A percentile compares a stretch with the other conserved stretches of the same genome.
These are phyloP conservation scores for Endoconidiophora laricicola DNA, from an alignment of 2,329 filamentous ascomycete genomes.

Conservation along the genomic window DNA sequence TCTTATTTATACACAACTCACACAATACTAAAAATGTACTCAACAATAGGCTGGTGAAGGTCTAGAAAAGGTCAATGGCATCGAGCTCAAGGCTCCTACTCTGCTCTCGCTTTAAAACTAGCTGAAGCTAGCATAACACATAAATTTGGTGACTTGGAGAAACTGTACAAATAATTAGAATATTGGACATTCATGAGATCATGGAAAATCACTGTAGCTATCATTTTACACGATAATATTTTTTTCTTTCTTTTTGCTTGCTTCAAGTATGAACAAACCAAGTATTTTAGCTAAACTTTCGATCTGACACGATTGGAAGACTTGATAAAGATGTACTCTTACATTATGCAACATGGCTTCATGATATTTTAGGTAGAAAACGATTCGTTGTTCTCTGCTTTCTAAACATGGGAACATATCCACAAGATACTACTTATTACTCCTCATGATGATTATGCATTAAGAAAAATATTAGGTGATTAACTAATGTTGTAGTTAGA, in stretches of 20 bases:
- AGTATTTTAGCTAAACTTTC: no score
- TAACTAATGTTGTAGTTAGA: no score
- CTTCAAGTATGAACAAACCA: neutral
- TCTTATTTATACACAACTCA: conserved; percentile 14
- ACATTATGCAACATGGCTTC: no score
- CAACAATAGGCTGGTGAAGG: conserved; percentile 41
- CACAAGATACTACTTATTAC: no score
- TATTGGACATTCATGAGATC: neutral
- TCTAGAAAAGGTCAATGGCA: conserved; percentile 37
- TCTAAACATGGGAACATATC: no score
- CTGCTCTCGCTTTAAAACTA: conserved; percentile 20
- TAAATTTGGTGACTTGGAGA: neutral
- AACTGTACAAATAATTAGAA: neutral
- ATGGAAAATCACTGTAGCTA: neutral
- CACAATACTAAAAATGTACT: neutral
- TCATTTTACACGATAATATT: neutral
- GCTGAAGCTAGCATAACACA: neutral
- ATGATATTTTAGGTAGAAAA: no score
- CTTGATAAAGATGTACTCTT: no score
- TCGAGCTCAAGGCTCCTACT: conserved; percentile 34
- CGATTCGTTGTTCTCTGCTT: no score
- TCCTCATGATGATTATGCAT: no score
- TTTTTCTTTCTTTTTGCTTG: neutral
- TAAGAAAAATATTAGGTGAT: no score
- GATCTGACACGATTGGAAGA: no score